Evolutionary conservation across 192 early-diverging fungal species (phyloP), one percentile per base, ranked within the genome.

Genomic region (Haplosporangium gracile): DNA sequence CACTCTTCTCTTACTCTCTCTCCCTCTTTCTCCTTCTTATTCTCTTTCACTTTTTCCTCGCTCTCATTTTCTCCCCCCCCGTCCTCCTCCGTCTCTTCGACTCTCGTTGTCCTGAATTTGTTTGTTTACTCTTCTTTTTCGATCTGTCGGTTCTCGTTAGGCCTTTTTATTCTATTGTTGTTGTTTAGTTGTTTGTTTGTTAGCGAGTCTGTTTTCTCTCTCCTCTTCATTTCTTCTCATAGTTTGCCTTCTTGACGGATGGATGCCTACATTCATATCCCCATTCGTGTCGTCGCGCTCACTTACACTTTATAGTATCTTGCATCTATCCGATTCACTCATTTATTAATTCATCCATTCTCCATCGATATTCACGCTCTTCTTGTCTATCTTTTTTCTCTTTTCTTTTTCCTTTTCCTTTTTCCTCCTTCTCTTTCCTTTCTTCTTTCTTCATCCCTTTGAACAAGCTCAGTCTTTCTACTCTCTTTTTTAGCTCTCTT

Each of bases 61-160:
- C 32, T 65, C 60, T 26, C 13, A 13, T 65, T 32, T 2, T 65
- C 60, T 65, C 13, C 53, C 13, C 24, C 53, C 24, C 24, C 13
- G 24, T n/a, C 53, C 24, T 60, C 26, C 60, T 63, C 26, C 24
- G n/a, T 63, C 60, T 63, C 60, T 29, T 63, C 26, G 60, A 63
- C 60, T 63, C 60, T 65, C 60, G 32, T 65, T 32, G 60, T 65
- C 60, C 60, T 65, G 60, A 63, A 63, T 26, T 29, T 63, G 57
- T 63, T 26, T 63, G n/a, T 63, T 49, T 49, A 2, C 47, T 63
- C 57, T 8, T 8, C 24, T 63, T 24, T 57, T 24, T n/a, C 57
- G n/a, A 63, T 29, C 57, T 29, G n/a, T 63, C 57, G 57, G 57
- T 26, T 63, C 57, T 63, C 57, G 57, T 63, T 63, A 29, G 60